Percentiles rank a stretch among this genome's conserved stretches.
Conservation (phyloP, 164 flowering plant species). For the Amborella trichopoda region DNA sequence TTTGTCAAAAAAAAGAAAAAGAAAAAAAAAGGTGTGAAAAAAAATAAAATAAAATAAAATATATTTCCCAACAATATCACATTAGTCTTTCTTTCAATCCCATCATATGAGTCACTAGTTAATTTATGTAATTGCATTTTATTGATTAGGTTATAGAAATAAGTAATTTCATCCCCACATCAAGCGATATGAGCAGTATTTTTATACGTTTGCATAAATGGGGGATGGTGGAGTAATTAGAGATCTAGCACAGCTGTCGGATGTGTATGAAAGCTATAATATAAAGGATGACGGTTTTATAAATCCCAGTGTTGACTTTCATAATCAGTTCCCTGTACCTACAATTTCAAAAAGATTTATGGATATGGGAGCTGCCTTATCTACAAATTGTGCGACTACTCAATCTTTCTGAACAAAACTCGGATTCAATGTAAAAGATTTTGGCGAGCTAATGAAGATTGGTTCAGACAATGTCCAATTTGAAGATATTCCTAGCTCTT, state of each 20-base stretch:
- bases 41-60: too few relatives aligned
- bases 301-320: conserved; percentile 4
- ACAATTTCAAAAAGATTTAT: conserved; percentile 62
- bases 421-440: conserved; percentile 34
- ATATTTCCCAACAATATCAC: too few relatives aligned
- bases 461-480: conserved; percentile 4
- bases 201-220: conserved; percentile 38
- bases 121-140: too few relatives aligned
- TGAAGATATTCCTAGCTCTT: conserved; percentile 7
- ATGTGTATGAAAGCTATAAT: conserved; percentile 33
- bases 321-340: conserved; percentile 8
- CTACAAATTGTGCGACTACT: conserved; percentile 34
- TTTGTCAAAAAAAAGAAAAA: too few relatives aligned
- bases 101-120: too few relatives aligned
- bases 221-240: conserved; percentile 56
- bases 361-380: conserved; percentile 80
- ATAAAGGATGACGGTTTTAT: background rate
- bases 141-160: too few relatives aligned
- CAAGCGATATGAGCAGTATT: too few relatives aligned
- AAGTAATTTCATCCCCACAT: too few relatives aligned
- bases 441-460: conserved; percentile 21
- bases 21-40: too few relatives aligned
- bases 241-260: conserved; percentile 60
- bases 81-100: too few relatives aligned
- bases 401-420: conserved; percentile 35